Evolutionary conservation across 352 stramenopile genomes (phyloP), one percentile per base, ranked within the genome.

Genomic region (Phytophthora cajani): DNA sequence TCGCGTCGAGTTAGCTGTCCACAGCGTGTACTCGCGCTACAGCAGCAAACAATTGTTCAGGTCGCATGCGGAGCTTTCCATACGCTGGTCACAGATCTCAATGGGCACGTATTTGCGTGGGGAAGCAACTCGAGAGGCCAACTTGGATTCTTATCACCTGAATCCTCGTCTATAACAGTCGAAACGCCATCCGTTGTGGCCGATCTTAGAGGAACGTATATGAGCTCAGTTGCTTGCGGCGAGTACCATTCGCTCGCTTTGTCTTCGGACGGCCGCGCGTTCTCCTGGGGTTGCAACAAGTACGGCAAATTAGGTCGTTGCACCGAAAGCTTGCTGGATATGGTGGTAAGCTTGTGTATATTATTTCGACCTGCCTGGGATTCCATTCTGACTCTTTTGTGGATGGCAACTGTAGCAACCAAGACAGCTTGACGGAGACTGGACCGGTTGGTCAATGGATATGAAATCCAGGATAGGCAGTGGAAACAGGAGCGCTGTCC

Each of bases 101-200:
- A 94, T 53, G 87, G 85, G 19, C 85, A 93, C 60, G 82, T 94
- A 7, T 92, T 82, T 62, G 77, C 82, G 3, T 94, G 85, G 87
- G 87, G 87, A 23, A 85, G 75, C 47, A 90, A 92, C 56, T 67
- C 82, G 0, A 75, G 67, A 49, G 80, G 81, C 1, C 84, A 89
- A 38, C 57, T 91, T 11, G 81, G 81, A 10, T 82, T 89, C 57
- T 33, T 83, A 10, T 74, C 67, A 10, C 52, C 75, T 32, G 30
- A 51, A 14, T 32, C 65, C 1, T 56, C 78, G 9, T 51, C 63
- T 32, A 75, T 69, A 40, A 67, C 58, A 21, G 55, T 87, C 32
- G 69, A 72, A 16, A 71, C 53, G 6, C 82, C 84, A 12, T 79
- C 72, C 1, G 62, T 82, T 25, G 72, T 91, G 16, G 50, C 33